Base-by-base conservation (phyloP, 1,139 yeast species). In the Arxiozyma slooffiae region DNA sequence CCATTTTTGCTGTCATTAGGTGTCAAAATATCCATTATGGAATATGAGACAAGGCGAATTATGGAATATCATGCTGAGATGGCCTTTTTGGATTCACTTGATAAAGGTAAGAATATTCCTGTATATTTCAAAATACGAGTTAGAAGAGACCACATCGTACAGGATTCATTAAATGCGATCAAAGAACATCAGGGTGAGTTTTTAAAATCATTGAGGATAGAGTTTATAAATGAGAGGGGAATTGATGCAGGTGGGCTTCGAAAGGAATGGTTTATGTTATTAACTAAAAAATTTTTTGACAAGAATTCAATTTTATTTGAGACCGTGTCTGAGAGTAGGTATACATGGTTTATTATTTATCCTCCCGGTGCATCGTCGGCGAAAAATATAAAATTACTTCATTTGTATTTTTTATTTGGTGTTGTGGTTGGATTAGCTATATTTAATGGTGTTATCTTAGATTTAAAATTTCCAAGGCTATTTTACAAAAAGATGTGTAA, bases 161-260 rank as follows among this genome's bases (percentile, higher is more conserved):
- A 76, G 47, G 98, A 92, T 65, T 87, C 97, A 0, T 68, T 92
- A 38, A 70, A 74, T n/a, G 74, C 80, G 51, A 80, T 90, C 39
- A 78, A 79, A 50, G 62, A 68, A 11, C 64, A 62, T 45, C 79
- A 77, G 44, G 67, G 68, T 14, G 88, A 86, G 59, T 71, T 90
- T 54, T 82, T 84, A 61, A 90, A 89, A 63, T 78, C 88, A 2
- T 68, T 90, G 30, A 75, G 80, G 55, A 84, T 92, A 14, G 90
- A 85, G 59, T 92, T 92, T 65, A 67, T 83, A 3, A 82, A 82
- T 50, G 97, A 92, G 61, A 94, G 92, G 0, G 97, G 97, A 0
- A 76, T 90, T 22, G 98, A 92, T 70, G 97, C 89, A 0, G 98
- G 97, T 1, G 98, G 98, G 0, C 72, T 90, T 53, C 79, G 82